phyloP scores from a whole-genome alignment of 176 grass and related monocot species.

The Oryza brachyantha region DNA sequence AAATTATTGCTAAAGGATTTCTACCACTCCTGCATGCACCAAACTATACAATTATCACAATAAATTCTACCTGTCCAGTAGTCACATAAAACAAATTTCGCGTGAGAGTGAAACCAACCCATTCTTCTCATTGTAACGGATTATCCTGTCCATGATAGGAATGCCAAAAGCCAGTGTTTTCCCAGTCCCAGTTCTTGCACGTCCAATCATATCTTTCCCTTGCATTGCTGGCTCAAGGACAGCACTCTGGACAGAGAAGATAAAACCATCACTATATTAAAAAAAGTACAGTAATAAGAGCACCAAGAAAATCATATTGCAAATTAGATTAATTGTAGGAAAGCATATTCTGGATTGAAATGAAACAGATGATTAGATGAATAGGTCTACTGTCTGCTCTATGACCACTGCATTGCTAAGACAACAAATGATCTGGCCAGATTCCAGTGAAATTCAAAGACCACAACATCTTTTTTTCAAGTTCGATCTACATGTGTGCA shows the following conservation, averaged over 20 bases:
- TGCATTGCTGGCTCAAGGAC: conserved; percentile 98
- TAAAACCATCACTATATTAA: conserved; percentile 2
- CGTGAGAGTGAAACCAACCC: conserved; percentile 64
- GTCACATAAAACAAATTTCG: background rate
- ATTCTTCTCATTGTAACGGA: conserved; percentile 69
- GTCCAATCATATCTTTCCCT: conserved; percentile 92
- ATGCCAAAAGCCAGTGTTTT: conserved; percentile 99
- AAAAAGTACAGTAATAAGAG: background rate
- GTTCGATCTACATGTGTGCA: background rate
- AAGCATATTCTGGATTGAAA: background rate
- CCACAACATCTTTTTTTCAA: background rate
- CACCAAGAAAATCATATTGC: background rate
- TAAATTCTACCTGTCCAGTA: conserved; percentile 20
- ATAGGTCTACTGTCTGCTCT: too few relatives aligned
- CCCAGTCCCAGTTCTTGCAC: conserved; percentile 85
- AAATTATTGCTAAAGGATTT: conserved; percentile 78
- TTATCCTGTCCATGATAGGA: conserved; percentile 90
- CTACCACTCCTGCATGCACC: conserved; percentile 55
- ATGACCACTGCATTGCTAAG: background rate
- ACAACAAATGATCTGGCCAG: background rate
- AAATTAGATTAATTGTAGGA: background rate
- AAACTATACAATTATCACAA: conserved; percentile 42
- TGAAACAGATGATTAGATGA: background rate
- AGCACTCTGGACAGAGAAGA: conserved; percentile 55
- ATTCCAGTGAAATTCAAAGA: background rate